Conservation (phyloP, 352 stramenopile genomes). For the Phytopythium oedochilum region DNA sequence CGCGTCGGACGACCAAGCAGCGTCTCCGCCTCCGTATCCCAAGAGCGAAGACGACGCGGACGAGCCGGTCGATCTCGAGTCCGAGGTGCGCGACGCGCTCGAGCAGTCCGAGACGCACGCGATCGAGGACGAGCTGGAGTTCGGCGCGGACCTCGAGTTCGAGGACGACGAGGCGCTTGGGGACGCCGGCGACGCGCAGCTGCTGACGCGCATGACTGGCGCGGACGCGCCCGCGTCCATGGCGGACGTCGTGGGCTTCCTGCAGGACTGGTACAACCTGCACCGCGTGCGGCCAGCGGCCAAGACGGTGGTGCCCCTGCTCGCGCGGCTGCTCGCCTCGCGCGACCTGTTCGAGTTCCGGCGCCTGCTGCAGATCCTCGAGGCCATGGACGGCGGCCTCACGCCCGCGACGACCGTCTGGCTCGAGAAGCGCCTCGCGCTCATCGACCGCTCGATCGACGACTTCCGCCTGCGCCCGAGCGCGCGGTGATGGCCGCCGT, state of each 20-base stretch:
- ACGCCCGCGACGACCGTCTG: constrained; percentile 61
- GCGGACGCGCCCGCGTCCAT: constrained; percentile 37
- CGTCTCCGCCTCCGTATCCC: neutral
- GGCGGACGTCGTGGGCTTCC: constrained; percentile 61
- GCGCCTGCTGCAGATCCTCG: constrained; percentile 70
- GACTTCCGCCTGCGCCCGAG: constrained; percentile 42
- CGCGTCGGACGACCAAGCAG: neutral
- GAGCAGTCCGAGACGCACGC: constrained; percentile 31
- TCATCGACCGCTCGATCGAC: constrained; percentile 48
- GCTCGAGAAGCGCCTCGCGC: constrained; percentile 64
- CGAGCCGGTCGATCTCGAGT: constrained; percentile 20
- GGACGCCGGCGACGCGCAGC: constrained; percentile 16
- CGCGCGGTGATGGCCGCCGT: neutral
- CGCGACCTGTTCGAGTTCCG: constrained; percentile 56
- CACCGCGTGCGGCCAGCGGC: constrained; percentile 55
- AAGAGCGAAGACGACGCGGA: constrained; percentile 7
- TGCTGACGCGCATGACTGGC: constrained; percentile 25
- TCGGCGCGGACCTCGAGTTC: constrained; percentile 29
- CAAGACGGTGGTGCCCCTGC: constrained; percentile 74
- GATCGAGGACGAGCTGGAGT: constrained; percentile 42
- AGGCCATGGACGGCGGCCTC: constrained; percentile 67
- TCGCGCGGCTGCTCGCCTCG: constrained; percentile 46
- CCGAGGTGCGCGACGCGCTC: constrained; percentile 27
- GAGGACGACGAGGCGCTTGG: constrained; percentile 35
- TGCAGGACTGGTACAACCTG: constrained; percentile 87